Conservation (phyloP, 116 monocot species). For the Trichopus zeylanicus region DNA sequence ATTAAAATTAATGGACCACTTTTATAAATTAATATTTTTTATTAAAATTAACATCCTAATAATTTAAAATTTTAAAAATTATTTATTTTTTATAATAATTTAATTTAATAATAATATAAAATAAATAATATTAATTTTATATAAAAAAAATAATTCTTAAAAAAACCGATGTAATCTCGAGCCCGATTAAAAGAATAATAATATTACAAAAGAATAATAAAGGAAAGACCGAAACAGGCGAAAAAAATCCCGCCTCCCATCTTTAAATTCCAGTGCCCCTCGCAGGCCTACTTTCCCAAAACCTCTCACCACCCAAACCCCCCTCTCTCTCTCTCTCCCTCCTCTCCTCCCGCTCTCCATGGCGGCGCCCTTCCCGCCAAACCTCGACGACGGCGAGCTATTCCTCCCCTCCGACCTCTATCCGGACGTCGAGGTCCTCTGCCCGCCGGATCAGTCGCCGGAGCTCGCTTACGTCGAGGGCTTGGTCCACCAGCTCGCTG, state of each 20-base stretch:
- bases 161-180: too few species aligned
- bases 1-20: too few species aligned
- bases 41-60: too few species aligned
- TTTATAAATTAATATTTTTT: too few species aligned
- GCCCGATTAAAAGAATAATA: not conserved
- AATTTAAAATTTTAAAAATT: too few species aligned
- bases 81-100: too few species aligned
- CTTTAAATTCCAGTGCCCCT: not conserved
- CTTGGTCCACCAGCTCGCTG: not conserved
- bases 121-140: too few species aligned
- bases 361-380: constrained; percentile 13
- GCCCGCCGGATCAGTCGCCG: not conserved
- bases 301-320: not conserved
- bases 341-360: constrained; percentile 4
- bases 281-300: not conserved
- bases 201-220: too few species aligned
- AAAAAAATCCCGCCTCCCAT: not conserved
- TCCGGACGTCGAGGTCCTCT: constrained; percentile 12
- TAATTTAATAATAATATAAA: too few species aligned
- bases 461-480: not conserved
- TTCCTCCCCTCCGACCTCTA: constrained; percentile 24
- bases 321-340: not conserved
- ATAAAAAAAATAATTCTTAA: too few species aligned
- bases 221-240: not conserved
- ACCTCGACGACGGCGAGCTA: constrained; percentile 33